Evolutionary conservation across 1,284 basidiomycete genomes (phyloP).

Genomic region (Ustilago esculenta): DNA sequence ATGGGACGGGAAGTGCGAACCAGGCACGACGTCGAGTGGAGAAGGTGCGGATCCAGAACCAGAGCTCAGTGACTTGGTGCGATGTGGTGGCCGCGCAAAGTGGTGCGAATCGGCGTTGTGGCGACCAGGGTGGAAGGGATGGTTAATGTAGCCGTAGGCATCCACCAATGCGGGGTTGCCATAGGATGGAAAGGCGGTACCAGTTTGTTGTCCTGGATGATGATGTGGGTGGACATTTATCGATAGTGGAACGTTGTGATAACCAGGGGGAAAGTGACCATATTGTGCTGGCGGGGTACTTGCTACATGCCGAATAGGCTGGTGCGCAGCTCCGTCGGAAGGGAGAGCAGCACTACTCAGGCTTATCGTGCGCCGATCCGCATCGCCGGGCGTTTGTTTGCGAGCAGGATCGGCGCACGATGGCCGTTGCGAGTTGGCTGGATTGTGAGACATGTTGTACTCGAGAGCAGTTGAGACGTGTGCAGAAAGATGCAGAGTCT

Average conservation of each 20-base stretch:
- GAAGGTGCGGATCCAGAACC: conserved; percentile 8
- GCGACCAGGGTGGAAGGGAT: conserved; percentile 6
- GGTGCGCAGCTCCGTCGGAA: conserved; percentile 3
- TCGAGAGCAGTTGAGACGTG: no score
- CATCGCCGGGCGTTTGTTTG: conserved; percentile 10
- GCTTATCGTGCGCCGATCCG: conserved; percentile 17
- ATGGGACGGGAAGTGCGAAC: conserved; percentile 16
- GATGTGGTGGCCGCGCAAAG: conserved; percentile 14
- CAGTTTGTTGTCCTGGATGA: conserved; percentile 6
- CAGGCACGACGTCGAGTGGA: conserved; percentile 12
- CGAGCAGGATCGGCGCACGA: conserved; percentile 17
- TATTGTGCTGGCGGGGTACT: conserved; percentile 16
- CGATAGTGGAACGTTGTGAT: conserved; percentile 8
- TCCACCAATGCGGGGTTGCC: conserved; percentile 1
- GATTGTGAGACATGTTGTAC: conserved; percentile 23
- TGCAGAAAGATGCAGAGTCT: no score
- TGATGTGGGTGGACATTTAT: conserved; percentile 6
- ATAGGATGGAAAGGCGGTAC: conserved; percentile 9
- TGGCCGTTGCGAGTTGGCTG: conserved; percentile 18
- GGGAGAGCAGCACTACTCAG: conserved; percentile 1
- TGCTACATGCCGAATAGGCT: conserved; percentile 9
- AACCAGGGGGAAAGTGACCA: conserved; percentile 15
- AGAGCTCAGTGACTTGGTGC: conserved; percentile 30
- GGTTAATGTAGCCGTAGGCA: conserved; percentile 10
- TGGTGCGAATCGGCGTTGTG: conserved; percentile 11